Base-by-base conservation (phyloP, 495 filamentous ascomycete genomes). In the Bombardia bombarda region DNA sequence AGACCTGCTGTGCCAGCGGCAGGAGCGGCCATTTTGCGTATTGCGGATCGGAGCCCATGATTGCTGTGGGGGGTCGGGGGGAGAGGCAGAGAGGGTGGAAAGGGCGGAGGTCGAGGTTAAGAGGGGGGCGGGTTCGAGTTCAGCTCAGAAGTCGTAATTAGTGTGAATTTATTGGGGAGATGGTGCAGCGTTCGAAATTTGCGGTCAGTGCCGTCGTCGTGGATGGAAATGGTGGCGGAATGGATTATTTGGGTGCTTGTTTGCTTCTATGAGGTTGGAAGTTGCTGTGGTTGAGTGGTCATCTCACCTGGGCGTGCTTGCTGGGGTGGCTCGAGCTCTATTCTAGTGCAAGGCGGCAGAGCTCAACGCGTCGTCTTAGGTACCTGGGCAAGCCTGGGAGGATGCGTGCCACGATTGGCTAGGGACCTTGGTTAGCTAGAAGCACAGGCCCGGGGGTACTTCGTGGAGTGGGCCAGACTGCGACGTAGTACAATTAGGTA, bases 31-130 rank as follows among this genome's bases (percentile, higher is more conserved):
- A 97, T 66, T 89, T 90, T 55, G 87, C 83, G 72, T 92, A 97
- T 64, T 94, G 92, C 42, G 89, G 90, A 73, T 98, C 92, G 57
- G 87, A 87, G 55, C 90, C 92, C 92, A 98, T 98, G 42, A 24
- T 43, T 49, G 44, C 33, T 25, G 40, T 46, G 23, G 34, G 38
- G 43, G 35, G 34, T 34, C 21, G 28, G 39, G 24, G 18, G 18
- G 18, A 23, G 26, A 14, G 34, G 31, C n/a, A n/a, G n/a, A n/a
- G n/a, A n/a, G n/a, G n/a, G n/a, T n/a, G n/a, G n/a, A n/a, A n/a
- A n/a, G n/a, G n/a, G n/a, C n/a, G n/a, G n/a, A n/a, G n/a, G n/a
- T n/a, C n/a, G n/a, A n/a, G n/a, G n/a, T n/a, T n/a, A n/a, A n/a
- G n/a, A n/a, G n/a, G n/a, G n/a, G n/a, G n/a, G n/a, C n/a, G n/a